Evolutionary conservation across 257 asterid genomes (phyloP).

Genomic region (Ajuga chamaepitys): DNA sequence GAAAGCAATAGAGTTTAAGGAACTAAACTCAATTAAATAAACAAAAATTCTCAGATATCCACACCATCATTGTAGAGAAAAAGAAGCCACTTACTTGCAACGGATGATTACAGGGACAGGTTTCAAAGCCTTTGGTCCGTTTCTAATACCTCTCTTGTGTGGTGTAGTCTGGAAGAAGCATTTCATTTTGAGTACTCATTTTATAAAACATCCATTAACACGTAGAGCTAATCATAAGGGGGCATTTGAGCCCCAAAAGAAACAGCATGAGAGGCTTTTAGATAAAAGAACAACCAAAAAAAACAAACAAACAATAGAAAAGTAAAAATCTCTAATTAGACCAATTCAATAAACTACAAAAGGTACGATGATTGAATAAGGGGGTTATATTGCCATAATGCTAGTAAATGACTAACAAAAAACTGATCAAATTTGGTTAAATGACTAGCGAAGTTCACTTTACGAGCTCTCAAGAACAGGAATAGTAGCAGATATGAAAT

Average conservation of each 20-base stretch:
- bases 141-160: constrained; percentile 87
- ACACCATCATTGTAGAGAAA: neutral
- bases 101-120: constrained; percentile 89
- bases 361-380: neutral
- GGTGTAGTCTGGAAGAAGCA: constrained; percentile 53
- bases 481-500: neutral
- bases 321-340: neutral
- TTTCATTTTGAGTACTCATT: constrained; percentile 9
- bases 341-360: neutral
- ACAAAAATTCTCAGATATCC: neutral
- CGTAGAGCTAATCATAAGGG: neutral
- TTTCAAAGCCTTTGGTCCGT: constrained; percentile 98
- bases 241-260: neutral
- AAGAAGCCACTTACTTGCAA: constrained; percentile 71
- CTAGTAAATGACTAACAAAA: neutral
- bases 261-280: neutral
- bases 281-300: neutral
- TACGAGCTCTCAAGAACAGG: neutral
- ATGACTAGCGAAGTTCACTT: neutral
- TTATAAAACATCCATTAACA: neutral
- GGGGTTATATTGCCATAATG: neutral
- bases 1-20: neutral
- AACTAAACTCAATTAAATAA: neutral
- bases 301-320: neutral
- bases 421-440: neutral